Evolutionary conservation across 169 alveolate genomes (phyloP).

Genomic region (Eimeria maxima): DNA sequence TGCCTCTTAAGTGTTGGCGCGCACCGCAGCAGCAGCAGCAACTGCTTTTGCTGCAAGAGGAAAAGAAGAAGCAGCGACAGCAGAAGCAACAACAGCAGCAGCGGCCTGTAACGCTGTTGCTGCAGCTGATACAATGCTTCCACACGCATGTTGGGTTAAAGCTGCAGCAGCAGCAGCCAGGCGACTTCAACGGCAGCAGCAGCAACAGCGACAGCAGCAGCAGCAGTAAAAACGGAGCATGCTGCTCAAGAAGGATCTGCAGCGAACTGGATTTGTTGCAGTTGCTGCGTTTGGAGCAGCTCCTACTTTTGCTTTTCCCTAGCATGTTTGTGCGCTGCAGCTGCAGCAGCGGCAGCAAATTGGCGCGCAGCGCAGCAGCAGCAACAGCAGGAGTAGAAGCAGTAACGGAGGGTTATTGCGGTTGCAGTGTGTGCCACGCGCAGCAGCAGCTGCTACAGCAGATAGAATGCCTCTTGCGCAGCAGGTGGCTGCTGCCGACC

Average conservation of each 20-base stretch:
- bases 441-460: slow-evolving; percentile 62
- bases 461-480: slow-evolving; percentile 17
- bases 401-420: not conserved
- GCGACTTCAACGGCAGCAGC: not conserved
- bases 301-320: slow-evolving; percentile 36
- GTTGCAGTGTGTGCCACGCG: slow-evolving; percentile 24
- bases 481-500: slow-evolving; percentile 13
- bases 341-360: not conserved
- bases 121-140: slow-evolving; percentile 53
- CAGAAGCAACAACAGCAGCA: slow-evolving; percentile 61
- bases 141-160: not conserved
- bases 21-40: slow-evolving; percentile 45
- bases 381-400: slow-evolving; percentile 21
- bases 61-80: no score
- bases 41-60: not conserved
- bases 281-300: slow-evolving; percentile 54
- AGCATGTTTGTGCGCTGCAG: not conserved
- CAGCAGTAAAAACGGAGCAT: not conserved
- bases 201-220: slow-evolving; percentile 56
- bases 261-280: slow-evolving; percentile 42
- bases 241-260: slow-evolving; percentile 18
- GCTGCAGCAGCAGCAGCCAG: slow-evolving; percentile 32
- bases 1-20: slow-evolving; percentile 46
- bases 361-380: not conserved
- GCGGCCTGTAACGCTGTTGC: slow-evolving; percentile 50